phyloP scores from a whole-genome alignment of 192 early-diverging fungal genomes.

The Entrophospora sp. region DNA sequence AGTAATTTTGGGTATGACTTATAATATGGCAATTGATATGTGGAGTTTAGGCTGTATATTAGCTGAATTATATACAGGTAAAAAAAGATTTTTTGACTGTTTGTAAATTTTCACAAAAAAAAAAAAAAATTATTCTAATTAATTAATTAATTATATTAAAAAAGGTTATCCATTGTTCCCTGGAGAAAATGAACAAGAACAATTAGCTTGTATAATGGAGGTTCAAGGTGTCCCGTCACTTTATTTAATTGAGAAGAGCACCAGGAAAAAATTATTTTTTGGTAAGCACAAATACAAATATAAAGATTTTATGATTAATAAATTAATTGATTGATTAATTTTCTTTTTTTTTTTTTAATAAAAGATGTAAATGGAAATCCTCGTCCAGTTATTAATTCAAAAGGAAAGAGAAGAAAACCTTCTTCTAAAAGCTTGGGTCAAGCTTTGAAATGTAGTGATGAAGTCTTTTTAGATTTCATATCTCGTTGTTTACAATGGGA shows the following conservation, averaged over 20 bases:
- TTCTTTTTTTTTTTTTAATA: slow-evolving; percentile 21
- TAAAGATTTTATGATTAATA: slow-evolving; percentile 19
- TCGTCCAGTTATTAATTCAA: slow-evolving; percentile 65
- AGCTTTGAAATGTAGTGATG: slow-evolving; percentile 67
- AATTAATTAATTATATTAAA: slow-evolving; percentile 3
- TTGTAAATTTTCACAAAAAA: background rate
- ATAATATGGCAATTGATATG: slow-evolving; percentile 92
- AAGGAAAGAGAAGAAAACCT: slow-evolving; percentile 81
- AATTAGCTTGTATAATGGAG: slow-evolving; percentile 93
- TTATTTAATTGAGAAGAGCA: slow-evolving; percentile 66
- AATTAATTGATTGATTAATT: slow-evolving; percentile 23
- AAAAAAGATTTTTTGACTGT: background rate
- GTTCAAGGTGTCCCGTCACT: slow-evolving; percentile 71
- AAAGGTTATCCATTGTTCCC: slow-evolving; percentile 87
- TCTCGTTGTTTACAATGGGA: slow-evolving; percentile 80
- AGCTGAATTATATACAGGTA: slow-evolving; percentile 76
- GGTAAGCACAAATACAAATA: too few species aligned
- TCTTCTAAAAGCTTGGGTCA: slow-evolving; percentile 66
- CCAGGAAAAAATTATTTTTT: slow-evolving; percentile 80
- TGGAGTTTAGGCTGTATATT: slow-evolving; percentile 96
- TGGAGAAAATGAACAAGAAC: slow-evolving; percentile 96
- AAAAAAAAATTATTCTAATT: background rate
- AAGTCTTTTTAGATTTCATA: slow-evolving; percentile 81
- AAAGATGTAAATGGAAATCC: slow-evolving; percentile 48
- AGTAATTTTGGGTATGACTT: slow-evolving; percentile 85